These are phyloP conservation scores for Oropetium thomaeum DNA, from an alignment of 176 grass and related monocot genomes.

Conservation along the genomic window DNA sequence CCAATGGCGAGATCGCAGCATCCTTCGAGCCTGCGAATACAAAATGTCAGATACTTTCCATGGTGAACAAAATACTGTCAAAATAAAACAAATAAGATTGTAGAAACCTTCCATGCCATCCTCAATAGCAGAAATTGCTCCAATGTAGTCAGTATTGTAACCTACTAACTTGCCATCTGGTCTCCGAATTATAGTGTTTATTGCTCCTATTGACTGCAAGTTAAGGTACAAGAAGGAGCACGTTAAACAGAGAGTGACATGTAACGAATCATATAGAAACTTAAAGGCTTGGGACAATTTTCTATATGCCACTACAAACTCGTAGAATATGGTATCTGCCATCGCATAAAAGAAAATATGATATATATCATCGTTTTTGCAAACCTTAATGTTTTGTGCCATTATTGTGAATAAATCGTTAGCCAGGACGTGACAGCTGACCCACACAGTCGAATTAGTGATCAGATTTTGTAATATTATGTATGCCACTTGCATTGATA, in stretches of 20 bases:
- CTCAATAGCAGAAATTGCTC: constrained; percentile 98
- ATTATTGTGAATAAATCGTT: no score
- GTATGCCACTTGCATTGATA: no score
- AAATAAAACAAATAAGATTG: neutral
- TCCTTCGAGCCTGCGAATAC: constrained; percentile 49
- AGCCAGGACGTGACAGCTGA: no score
- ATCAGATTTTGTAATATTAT: no score
- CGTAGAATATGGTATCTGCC: no score
- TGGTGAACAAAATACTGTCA: neutral
- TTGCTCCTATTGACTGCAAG: constrained; percentile 86
- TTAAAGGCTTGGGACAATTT: no score
- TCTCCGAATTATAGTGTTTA: constrained; percentile 85
- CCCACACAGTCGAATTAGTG: no score
- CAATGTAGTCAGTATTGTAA: constrained; percentile 95
- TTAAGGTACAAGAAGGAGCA: constrained; percentile 24
- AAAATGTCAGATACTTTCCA: constrained; percentile 6
- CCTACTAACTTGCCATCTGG: constrained; percentile 81
- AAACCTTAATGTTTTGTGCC: no score
- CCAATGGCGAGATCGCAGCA: constrained; percentile 67
- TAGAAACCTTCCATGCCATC: constrained; percentile 86
- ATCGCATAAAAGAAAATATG: no score
- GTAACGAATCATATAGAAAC: constrained; percentile 21
- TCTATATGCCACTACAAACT: no score
- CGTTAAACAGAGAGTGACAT: constrained; percentile 29
- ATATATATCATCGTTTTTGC: no score